Base-by-base conservation (phyloP, 805 yeast species). In the Blastobotrys attinorum region DNA sequence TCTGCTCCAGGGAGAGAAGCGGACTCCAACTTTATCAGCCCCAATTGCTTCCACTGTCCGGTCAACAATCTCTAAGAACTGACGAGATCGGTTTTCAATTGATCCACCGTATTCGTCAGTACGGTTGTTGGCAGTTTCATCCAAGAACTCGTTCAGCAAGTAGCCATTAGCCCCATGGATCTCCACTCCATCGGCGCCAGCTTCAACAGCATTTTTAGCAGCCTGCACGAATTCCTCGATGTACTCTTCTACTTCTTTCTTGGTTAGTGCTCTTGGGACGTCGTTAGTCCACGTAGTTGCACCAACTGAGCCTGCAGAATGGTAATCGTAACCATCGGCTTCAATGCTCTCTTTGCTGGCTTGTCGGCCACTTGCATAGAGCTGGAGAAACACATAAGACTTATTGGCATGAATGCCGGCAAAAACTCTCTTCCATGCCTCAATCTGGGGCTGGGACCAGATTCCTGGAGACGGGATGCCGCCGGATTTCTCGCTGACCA, bases 101-200 rank as follows among this genome's bases (percentile, higher is more conserved):
- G 73, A 62, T 4, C 84, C 84, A 37, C 85, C 86, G 50, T 78
- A 81, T 49, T 71, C 66, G 54, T 81, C 87, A 1, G 73, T 72
- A 55, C 87, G 69, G 46, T 64, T 57, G 60, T 81, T 79, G 22
- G 73, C 60, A 35, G 56, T 51, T 1, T 63, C 60, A 27, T 74
- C 67, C 42, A 75, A 52, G 50, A 81, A 78, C 52, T 70, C 66
- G 53, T 68, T 64, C 31, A 73, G 47, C 39, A 80, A 58, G 52
- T 75, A 77, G 2, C 86, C 85, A 57, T 79, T 79, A 17, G 87
- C 87, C 33, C 67, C 67, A 58, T 81, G 85, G 40, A 81, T 64
- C 55, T 79, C 84, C 38, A 82, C 73, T 50, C 79, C 79, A 59
- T 82, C 85, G 41, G 75, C 69, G 1, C 79, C 77, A 7, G 77